These are phyloP conservation scores for Chlorociboria aeruginascens DNA, from an alignment of 495 filamentous ascomycete genomes.

Conservation along the genomic window DNA sequence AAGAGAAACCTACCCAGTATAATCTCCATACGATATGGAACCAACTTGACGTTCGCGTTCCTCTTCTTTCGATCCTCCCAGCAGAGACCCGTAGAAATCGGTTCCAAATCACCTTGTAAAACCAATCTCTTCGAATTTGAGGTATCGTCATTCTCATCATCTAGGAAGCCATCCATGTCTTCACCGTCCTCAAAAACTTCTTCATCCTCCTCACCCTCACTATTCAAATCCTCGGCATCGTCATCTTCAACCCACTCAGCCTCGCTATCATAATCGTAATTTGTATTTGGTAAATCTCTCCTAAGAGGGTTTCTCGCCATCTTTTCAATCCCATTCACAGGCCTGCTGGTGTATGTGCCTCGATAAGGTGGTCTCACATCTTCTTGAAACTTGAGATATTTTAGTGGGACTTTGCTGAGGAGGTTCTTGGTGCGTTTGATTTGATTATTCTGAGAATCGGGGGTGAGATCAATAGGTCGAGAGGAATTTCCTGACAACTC, in stretches of 20 bases:
- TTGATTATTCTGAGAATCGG: conserved; percentile 34
- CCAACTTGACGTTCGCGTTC: conserved; percentile 29
- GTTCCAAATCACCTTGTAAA: conserved; percentile 56
- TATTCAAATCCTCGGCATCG: conserved; percentile 60
- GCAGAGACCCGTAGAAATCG: conserved; percentile 62
- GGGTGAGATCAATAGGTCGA: conserved; percentile 22
- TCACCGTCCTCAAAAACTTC: conserved; percentile 43
- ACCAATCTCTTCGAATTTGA: conserved; percentile 27
- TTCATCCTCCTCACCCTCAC: conserved; percentile 69
- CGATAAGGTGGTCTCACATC: conserved; percentile 87
- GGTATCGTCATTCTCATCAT: conserved; percentile 50
- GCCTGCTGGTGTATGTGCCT: conserved; percentile 62
- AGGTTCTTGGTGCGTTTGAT: conserved; percentile 31
- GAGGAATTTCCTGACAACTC: conserved; percentile 22
- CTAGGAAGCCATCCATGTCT: conserved; percentile 65
- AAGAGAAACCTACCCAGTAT: conserved; percentile 45
- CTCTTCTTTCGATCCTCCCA: conserved; percentile 53
- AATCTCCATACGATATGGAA: conserved; percentile 57
- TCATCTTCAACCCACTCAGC: conserved; percentile 87
- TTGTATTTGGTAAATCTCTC: conserved; percentile 48
- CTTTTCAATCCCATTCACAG: conserved; percentile 35
- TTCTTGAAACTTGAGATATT: conserved; percentile 69
- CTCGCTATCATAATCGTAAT: conserved; percentile 96
- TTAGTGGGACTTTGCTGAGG: conserved; percentile 55
- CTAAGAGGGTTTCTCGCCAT: conserved; percentile 61